phyloP scores from a whole-genome alignment of 257 asterid species.

The Anisodus acutangulus region DNA sequence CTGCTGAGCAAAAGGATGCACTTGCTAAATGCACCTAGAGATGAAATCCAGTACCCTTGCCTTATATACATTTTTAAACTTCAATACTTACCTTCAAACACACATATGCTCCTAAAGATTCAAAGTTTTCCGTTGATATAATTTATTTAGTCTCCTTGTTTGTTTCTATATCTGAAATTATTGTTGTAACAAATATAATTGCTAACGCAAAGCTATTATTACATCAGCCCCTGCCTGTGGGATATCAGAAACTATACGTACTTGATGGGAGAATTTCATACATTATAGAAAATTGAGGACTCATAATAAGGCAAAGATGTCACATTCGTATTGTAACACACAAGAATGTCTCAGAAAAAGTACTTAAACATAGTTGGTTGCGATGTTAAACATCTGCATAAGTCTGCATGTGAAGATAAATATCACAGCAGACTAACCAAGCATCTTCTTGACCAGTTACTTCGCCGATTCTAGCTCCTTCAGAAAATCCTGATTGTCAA shows the following conservation, averaged over 20 bases:
- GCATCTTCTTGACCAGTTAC: conserved; percentile 33
- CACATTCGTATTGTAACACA: neutral
- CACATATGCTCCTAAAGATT: neutral
- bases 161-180: neutral
- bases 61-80: neutral
- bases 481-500: conserved; percentile 83
- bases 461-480: conserved; percentile 67
- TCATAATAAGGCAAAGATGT: neutral
- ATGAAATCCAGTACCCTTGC: neutral
- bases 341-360: neutral
- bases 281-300: neutral
- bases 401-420: neutral
- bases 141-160: neutral
- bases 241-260: neutral
- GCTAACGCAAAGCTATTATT: neutral
- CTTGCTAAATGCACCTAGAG: neutral
- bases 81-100: neutral
- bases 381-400: neutral
- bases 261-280: neutral
- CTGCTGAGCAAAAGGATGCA: neutral
- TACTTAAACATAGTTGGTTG: conserved; percentile 15
- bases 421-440: conserved; percentile 18
- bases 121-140: neutral
- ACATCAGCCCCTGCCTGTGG: neutral
- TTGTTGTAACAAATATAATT: neutral